Evolutionary conservation across 768 basidiomycete genomes (phyloP), one percentile per base, ranked within the genome.

Genomic region (Ramaria sp.): DNA sequence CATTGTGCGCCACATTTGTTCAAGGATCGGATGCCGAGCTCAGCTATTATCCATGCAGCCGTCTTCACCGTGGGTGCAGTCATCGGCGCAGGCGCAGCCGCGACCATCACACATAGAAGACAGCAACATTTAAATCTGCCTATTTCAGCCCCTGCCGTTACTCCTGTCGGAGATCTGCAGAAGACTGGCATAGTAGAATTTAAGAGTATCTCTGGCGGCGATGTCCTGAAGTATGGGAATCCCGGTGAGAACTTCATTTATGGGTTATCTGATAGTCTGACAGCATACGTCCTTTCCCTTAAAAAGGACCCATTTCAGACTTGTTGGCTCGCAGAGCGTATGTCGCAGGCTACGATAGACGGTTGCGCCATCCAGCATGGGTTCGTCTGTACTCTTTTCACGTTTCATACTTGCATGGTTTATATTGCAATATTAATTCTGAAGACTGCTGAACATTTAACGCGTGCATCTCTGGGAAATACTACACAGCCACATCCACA

Each of bases 381-480:
- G 93, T 94, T 64, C 45, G 78, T 56, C 10, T 20, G 4, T 24
- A 24, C 22, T 1, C 44, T 16, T 36, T 51, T 30, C 43, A 36
- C 4, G 32, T 12, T 27, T 27, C 18, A 42, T 18, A 16, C 16
- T 36, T 32, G 47, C 16, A 2, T 9, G 22, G 15, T 45, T 50
- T 27, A 24, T 20, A 37, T 18, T 24, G 16, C 9, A 16, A n/a
- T n/a, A n/a, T n/a, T n/a, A n/a, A 18, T 5, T 38, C 47, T 43
- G 8, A 56, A 95, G 95, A 96, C 95, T 0, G 96, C 93, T 4
- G 93, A 99, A 66, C 94, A 98, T 65, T 73, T 99, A 34, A 96
- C 92, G 0, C 76, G 80, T 6, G 78, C 85, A 0, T 84, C 85
- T 0, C 70, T 96, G 10, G 77, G 78, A 27, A 76, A 75, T 52